These are phyloP conservation scores for Arabidopsis hybrid DNA, from an alignment of 441 rosid genomes.

Conservation along the genomic window DNA sequence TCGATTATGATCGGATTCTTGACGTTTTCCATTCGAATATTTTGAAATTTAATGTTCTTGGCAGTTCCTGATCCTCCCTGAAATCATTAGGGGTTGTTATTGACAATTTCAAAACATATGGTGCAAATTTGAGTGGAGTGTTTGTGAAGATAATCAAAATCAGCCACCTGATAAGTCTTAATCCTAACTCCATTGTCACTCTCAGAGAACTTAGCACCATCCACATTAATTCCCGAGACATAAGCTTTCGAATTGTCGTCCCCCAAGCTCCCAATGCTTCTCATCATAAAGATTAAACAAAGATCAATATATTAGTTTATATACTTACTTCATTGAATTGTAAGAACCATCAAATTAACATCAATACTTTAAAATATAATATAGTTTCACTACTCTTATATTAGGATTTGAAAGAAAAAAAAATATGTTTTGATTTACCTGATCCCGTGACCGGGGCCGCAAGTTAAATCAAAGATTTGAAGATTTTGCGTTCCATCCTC, in stretches of 20 bases:
- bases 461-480: constrained; percentile 56
- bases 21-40: constrained; percentile 74
- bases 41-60: constrained; percentile 66
- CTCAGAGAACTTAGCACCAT: constrained; percentile 62
- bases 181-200: constrained; percentile 86
- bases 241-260: constrained; percentile 54
- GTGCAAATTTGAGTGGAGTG: background rate
- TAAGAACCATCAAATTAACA: too few species aligned
- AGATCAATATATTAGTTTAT: background rate
- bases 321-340: background rate
- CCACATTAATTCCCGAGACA: constrained; percentile 68
- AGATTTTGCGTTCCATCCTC: constrained; percentile 75
- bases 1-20: constrained; percentile 83
- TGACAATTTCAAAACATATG: constrained; percentile 1
- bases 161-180: constrained; percentile 85
- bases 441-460: constrained; percentile 96
- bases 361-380: too few species aligned
- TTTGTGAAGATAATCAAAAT: background rate
- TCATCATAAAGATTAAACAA: background rate
- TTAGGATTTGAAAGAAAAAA: background rate
- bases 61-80: constrained; percentile 95
- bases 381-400: background rate
- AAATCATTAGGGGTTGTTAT: background rate
- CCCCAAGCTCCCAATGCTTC: constrained; percentile 89
- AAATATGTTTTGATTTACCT: constrained; percentile 50